Evolutionary conservation across 805 yeast genomes (phyloP).

Genomic region (Starmerella vitae): DNA sequence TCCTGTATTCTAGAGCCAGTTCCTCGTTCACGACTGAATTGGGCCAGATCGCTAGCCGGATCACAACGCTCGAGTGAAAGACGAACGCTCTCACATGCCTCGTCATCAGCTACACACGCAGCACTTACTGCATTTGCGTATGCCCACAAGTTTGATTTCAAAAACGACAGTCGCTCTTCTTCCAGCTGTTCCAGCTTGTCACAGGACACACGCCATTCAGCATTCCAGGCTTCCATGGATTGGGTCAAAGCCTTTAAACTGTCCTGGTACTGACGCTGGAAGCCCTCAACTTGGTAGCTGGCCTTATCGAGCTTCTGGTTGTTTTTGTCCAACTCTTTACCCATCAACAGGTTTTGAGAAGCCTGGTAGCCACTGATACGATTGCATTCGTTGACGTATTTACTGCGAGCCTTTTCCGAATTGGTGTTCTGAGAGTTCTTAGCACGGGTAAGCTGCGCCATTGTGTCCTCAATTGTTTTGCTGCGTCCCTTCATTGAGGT

Average conservation of each 20-base stretch:
- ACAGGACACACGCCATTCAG: slow-evolving; percentile 58
- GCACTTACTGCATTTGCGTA: slow-evolving; percentile 62
- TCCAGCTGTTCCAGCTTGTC: slow-evolving; percentile 55
- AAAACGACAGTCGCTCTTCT: slow-evolving; percentile 53
- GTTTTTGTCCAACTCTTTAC: slow-evolving; percentile 53
- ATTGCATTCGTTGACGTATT: slow-evolving; percentile 45
- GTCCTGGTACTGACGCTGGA: slow-evolving; percentile 45
- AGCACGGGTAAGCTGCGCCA: slow-evolving; percentile 41
- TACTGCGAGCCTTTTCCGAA: slow-evolving; percentile 29
- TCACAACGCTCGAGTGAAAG: slow-evolving; percentile 54
- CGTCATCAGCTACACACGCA: slow-evolving; percentile 66
- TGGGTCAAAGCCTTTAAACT: slow-evolving; percentile 42
- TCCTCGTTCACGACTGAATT: slow-evolving; percentile 41
- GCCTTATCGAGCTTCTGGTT: slow-evolving; percentile 42
- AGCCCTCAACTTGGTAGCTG: slow-evolving; percentile 31
- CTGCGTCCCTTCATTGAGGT: slow-evolving; percentile 40
- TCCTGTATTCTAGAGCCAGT: slow-evolving; percentile 52
- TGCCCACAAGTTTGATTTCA: slow-evolving; percentile 64
- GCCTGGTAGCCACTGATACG: slow-evolving; percentile 47
- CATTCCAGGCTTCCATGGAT: slow-evolving; percentile 47
- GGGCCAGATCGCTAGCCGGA: slow-evolving; percentile 42
- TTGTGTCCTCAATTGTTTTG: slow-evolving; percentile 43
- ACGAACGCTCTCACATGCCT: slow-evolving; percentile 59
- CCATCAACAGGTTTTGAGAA: slow-evolving; percentile 54
- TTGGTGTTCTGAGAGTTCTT: slow-evolving; percentile 29